A percentile compares a stretch with the other conserved stretches of the same genome.
phyloP scores from a whole-genome alignment of 1,284 basidiomycete species.

The Ceratobasidium sp. region DNA sequence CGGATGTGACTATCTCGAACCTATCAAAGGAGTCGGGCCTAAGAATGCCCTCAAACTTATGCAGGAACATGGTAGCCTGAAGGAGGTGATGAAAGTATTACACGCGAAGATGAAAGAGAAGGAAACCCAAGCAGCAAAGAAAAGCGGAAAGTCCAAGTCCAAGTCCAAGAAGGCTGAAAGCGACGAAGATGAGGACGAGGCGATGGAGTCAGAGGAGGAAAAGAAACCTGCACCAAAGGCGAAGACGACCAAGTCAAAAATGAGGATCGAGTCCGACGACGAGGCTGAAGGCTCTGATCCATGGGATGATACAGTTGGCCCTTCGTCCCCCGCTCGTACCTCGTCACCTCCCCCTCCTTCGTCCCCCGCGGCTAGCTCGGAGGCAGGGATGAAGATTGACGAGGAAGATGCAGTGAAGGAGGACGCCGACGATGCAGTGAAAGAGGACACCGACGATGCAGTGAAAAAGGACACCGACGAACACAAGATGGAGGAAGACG shows the following conservation, averaged over 20 bases:
- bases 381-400: conserved; percentile 32
- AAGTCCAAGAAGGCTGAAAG: conserved; percentile 49
- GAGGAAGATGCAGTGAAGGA: conserved; percentile 55
- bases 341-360: conserved; percentile 23
- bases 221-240: conserved; percentile 44
- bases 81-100: conserved; percentile 82
- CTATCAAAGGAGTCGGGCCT: conserved; percentile 93
- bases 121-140: conserved; percentile 51
- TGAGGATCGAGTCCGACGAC: conserved; percentile 40
- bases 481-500: conserved; percentile 52
- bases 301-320: conserved; percentile 30
- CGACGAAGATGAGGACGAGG: conserved; percentile 47
- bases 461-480: conserved; percentile 57
- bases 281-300: conserved; percentile 35
- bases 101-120: conserved; percentile 72
- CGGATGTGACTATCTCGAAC: conserved; percentile 98
- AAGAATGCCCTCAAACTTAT: conserved; percentile 96
- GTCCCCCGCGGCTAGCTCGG: conserved; percentile 24
- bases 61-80: conserved; percentile 85
- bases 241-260: conserved; percentile 37
- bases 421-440: conserved; percentile 67
- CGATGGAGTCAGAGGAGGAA: conserved; percentile 37
- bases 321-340: conserved; percentile 19
- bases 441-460: conserved; percentile 40
- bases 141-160: conserved; percentile 49